Evolutionary conservation across 805 yeast genomes (phyloP).

Genomic region (Kregervanrija fluxuum): DNA sequence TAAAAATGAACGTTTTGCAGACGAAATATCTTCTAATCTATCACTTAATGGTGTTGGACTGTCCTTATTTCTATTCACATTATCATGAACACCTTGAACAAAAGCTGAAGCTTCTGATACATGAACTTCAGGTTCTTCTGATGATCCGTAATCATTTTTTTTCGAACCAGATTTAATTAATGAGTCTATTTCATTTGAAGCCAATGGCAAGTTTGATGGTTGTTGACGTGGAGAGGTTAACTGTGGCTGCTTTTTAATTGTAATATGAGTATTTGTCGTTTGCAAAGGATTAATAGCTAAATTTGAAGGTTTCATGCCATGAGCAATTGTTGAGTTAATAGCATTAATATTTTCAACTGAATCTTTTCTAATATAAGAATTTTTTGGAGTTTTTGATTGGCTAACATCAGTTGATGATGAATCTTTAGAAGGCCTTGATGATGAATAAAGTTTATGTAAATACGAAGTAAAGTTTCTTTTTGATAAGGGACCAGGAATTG

Average conservation of each 20-base stretch:
- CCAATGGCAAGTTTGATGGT: background rate
- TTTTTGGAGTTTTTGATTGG: background rate
- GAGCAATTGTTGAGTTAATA: slow-evolving; percentile 13
- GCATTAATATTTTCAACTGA: slow-evolving; percentile 1
- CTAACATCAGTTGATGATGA: slow-evolving; percentile 1
- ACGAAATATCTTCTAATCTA: slow-evolving; percentile 1
- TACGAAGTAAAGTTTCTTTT: slow-evolving; percentile 64
- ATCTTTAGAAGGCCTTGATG: slow-evolving; percentile 7
- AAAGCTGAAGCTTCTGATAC: slow-evolving; percentile 38
- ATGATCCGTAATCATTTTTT: slow-evolving; percentile 2
- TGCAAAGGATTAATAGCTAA: slow-evolving; percentile 65
- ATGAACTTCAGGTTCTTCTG: slow-evolving; percentile 29
- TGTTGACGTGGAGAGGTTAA: slow-evolving; percentile 1
- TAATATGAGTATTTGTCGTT: slow-evolving; percentile 57
- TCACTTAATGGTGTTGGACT: slow-evolving; percentile 1
- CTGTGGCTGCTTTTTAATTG: slow-evolving; percentile 54
- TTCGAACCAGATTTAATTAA: background rate
- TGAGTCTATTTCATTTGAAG: background rate
- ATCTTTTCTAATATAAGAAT: background rate
- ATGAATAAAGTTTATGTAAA: slow-evolving; percentile 49
- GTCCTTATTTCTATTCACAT: slow-evolving; percentile 15
- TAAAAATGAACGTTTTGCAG: slow-evolving; percentile 3
- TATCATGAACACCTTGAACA: slow-evolving; percentile 28
- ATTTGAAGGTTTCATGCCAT: slow-evolving; percentile 47
- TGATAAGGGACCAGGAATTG: slow-evolving; percentile 67